phyloP scores from a whole-genome alignment of 768 basidiomycete species.

The Panaeolus papilionaceus region DNA sequence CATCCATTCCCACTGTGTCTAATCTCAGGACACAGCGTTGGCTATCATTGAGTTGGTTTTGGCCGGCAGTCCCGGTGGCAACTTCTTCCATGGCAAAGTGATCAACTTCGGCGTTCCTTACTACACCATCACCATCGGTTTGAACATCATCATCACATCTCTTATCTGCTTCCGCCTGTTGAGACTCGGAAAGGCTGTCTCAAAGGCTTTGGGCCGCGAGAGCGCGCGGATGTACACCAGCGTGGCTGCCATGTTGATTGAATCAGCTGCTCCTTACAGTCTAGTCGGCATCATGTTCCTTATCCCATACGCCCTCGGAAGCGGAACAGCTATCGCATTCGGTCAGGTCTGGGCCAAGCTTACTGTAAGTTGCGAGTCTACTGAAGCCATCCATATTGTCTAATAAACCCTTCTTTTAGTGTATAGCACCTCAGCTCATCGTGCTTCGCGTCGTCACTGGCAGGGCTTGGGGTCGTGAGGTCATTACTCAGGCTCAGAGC shows the following conservation, averaged over 20 bases:
- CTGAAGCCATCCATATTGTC: neutral
- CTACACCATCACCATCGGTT: slow-evolving; percentile 44
- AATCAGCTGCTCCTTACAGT: slow-evolving; percentile 47
- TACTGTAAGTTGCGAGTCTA: slow-evolving; percentile 35
- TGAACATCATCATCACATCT: slow-evolving; percentile 49
- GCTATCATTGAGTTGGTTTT: slow-evolving; percentile 47
- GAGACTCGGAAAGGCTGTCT: slow-evolving; percentile 34
- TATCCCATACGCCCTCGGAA: slow-evolving; percentile 42
- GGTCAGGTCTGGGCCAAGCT: slow-evolving; percentile 50
- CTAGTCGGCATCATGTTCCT: slow-evolving; percentile 44
- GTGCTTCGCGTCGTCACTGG: slow-evolving; percentile 22
- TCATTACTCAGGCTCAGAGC: slow-evolving; percentile 22
- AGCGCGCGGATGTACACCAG: slow-evolving; percentile 43
- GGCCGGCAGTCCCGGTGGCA: slow-evolving; percentile 44
- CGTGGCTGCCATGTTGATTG: slow-evolving; percentile 43
- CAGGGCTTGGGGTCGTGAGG: slow-evolving; percentile 22
- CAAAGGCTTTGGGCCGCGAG: slow-evolving; percentile 35
- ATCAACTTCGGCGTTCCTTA: slow-evolving; percentile 47
- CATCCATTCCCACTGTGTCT: neutral
- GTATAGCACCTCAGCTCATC: slow-evolving; percentile 23
- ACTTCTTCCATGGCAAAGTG: slow-evolving; percentile 45
- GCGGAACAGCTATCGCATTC: slow-evolving; percentile 40
- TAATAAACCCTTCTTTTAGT: slow-evolving; percentile 7
- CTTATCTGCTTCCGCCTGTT: slow-evolving; percentile 47
- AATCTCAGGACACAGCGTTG: slow-evolving; percentile 34